Conservation (phyloP, 2,329 filamentous ascomycete species). For the Emmonsia crescens region DNA sequence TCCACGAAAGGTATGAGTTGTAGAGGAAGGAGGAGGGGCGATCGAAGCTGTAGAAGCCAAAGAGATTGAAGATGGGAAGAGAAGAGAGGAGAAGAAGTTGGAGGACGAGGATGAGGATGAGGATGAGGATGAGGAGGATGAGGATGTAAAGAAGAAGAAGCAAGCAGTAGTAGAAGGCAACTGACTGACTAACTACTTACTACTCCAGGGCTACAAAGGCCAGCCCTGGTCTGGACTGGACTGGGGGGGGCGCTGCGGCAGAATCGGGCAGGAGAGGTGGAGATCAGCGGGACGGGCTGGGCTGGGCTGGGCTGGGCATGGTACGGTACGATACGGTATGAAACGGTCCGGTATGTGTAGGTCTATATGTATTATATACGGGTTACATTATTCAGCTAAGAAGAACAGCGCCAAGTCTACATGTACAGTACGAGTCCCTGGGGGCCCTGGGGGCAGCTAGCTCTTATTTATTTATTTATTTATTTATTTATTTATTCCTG, state of each 20-base stretch:
- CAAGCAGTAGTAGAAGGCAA: conserved; percentile 4
- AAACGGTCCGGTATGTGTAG: neutral
- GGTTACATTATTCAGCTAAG: too few relatives aligned
- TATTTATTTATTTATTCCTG: too few relatives aligned
- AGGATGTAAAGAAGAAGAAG: conserved; percentile 8
- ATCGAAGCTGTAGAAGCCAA: neutral
- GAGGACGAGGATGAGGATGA: conserved; percentile 9
- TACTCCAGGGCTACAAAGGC: neutral
- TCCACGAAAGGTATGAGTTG: neutral
- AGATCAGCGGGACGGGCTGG: neutral
- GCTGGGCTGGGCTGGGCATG: neutral
- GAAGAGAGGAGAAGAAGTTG: neutral
- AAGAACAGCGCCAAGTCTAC: neutral
- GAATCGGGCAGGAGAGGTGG: neutral
- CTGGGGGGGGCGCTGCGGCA: neutral
- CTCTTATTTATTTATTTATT: too few relatives aligned
- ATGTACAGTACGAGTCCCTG: neutral
- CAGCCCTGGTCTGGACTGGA: neutral
- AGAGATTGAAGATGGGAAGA: neutral
- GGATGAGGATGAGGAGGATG: conserved; percentile 7
- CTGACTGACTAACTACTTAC: too few relatives aligned
- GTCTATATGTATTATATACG: neutral
- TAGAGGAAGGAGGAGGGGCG: neutral
- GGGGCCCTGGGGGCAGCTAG: neutral
- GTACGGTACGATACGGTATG: neutral